Conservation (phyloP, 306 rosid species). For the Amphicarpaea edgeworthii region DNA sequence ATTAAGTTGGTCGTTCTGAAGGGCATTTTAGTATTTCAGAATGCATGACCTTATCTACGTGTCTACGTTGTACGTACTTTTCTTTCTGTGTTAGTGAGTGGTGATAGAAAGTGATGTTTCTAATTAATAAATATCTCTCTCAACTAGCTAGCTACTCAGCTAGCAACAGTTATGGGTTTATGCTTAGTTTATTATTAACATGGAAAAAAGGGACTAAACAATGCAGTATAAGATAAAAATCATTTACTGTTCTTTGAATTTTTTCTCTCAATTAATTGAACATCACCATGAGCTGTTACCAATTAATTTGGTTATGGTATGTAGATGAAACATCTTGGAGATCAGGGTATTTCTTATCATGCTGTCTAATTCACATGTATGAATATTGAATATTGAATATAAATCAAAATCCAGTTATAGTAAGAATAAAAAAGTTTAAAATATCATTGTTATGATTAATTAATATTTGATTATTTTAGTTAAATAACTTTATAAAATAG, state of each 20-base stretch:
- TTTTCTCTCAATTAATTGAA: not conserved
- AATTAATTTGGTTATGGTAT: conserved; percentile 4
- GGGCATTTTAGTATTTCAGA: conserved; percentile 42
- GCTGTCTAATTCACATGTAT: not conserved
- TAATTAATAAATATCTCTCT: too few species aligned
- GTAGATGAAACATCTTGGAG: conserved; percentile 28
- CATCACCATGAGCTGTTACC: conserved; percentile 27
- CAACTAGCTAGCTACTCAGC: too few species aligned
- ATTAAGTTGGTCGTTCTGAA: conserved; percentile 43
- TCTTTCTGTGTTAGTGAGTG: too few species aligned
- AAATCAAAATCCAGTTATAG: not conserved
- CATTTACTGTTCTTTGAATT: conserved; percentile 30
- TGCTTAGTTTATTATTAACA: conserved; percentile 17
- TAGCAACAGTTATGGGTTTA: too few species aligned
- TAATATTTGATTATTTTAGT: not conserved
- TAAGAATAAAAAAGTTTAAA: not conserved
- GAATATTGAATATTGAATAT: not conserved
- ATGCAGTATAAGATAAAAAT: not conserved
- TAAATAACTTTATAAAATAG: too few species aligned
- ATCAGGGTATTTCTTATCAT: not conserved
- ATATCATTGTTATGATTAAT: not conserved
- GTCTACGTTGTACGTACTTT: too few species aligned
- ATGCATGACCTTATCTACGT: conserved; percentile 33
- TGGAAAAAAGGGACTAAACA: conserved; percentile 8
- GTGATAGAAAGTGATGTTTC: too few species aligned